Evolutionary conservation across 768 basidiomycete genomes (phyloP), one percentile per base, ranked within the genome.

Genomic region (Lactarius akahatsu): DNA sequence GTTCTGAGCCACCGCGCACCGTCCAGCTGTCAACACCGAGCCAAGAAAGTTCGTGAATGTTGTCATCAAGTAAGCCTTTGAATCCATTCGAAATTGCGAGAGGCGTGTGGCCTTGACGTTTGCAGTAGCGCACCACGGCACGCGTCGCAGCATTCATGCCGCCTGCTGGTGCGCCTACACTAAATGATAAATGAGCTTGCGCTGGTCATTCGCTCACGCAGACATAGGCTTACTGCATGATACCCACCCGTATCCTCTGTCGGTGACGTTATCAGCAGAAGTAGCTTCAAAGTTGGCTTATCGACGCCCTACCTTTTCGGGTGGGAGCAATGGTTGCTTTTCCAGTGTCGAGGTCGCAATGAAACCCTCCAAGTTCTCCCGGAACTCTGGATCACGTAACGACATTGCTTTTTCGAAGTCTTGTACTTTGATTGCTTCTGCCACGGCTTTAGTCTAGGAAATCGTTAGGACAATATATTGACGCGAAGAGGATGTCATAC

Each of bases 101-200:
- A n/a, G 96, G 90, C 30, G 83, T 90, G 75, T 99, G 97, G 7
- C 97, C 96, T 75, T 94, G 92, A 62, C 87, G 85, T 69, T 94
- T 79, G 76, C 95, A 98, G 79, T 94, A 98, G 13, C 97, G 89
- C 26, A 92, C 94, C 7, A 93, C 94, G 32, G 95, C 90, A 50
- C 96, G 91, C 1, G 94, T 97, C 0, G 96, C 97, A 2, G 97
- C 96, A 74, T 98, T 98, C 94, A 98, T 98, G 10, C 97, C 97
- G 56, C 96, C 96, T 2, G 97, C 97, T 5, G 97, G 96, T 1
- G 97, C 97, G 59, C 97, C 96, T 73, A 95, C 88, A 73, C 95
- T 96, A 70, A 43, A 34, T 61, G 63, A 64, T 41, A 3, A 63
- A 52, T 73, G 56, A 72, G 36, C 43, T 52, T 41, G 52, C 40